Conservation (phyloP, 257 asterid species). For the Solanum chiquidenum region DNA sequence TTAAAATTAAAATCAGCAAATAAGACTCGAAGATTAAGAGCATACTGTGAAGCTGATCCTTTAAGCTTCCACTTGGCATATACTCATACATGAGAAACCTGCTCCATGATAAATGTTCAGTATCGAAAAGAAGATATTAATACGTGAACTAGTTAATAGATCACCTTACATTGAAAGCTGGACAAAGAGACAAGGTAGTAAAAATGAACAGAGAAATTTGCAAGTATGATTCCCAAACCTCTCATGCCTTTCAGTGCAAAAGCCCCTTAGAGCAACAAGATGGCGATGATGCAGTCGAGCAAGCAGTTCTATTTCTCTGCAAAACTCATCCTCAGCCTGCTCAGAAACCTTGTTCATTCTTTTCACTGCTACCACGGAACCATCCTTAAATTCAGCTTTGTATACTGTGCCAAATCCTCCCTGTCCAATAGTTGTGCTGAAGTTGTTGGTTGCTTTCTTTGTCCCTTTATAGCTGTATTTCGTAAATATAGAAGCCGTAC, state of each 20-base stretch:
- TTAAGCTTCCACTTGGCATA: constrained; percentile 92
- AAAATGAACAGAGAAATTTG: background rate
- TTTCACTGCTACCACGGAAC: constrained; percentile 68
- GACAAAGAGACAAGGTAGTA: background rate
- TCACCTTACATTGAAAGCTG: background rate
- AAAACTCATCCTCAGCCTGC: constrained; percentile 91
- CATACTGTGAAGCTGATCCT: constrained; percentile 86
- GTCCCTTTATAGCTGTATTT: constrained; percentile 83
- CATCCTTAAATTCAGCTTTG: constrained; percentile 71
- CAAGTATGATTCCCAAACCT: constrained; percentile 32
- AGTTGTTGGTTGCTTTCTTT: constrained; percentile 76
- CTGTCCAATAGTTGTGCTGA: constrained; percentile 66
- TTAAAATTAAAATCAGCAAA: background rate
- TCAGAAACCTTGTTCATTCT: constrained; percentile 75
- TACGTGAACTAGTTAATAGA: background rate
- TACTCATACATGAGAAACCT: constrained; percentile 86
- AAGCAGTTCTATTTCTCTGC: constrained; percentile 82
- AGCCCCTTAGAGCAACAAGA: constrained; percentile 86
- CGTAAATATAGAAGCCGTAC: constrained; percentile 59
- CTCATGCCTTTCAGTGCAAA: constrained; percentile 61
- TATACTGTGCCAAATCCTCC: constrained; percentile 94
- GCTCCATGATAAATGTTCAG: constrained; percentile 8
- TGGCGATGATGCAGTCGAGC: constrained; percentile 95
- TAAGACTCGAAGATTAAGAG: background rate
- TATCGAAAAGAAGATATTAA: background rate